phyloP scores from a whole-genome alignment of 768 basidiomycete species.

The Lactarius hengduanensis region DNA sequence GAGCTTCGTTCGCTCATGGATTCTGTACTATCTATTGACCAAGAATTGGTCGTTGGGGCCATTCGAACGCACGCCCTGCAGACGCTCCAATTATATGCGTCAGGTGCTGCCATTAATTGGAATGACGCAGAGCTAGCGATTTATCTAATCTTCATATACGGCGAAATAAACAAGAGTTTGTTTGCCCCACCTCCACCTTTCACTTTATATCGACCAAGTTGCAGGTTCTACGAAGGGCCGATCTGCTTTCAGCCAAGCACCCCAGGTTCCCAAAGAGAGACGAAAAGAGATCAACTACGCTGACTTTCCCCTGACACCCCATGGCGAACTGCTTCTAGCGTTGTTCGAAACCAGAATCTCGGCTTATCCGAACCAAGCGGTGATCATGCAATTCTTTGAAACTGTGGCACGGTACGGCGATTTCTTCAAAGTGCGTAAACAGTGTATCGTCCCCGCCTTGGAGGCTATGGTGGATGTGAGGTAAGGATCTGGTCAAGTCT shows the following conservation, averaged over 20 bases:
- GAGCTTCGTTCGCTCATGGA: conserved; percentile 86
- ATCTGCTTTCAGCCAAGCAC: conserved; percentile 80
- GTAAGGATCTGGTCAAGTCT: conserved; percentile 44
- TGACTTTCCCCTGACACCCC: conserved; percentile 79
- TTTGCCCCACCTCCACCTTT: not conserved
- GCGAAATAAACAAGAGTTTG: conserved; percentile 88
- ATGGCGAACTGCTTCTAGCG: conserved; percentile 85
- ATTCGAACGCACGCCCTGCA: conserved; percentile 70
- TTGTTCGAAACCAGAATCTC: conserved; percentile 83
- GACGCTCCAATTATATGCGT: conserved; percentile 70
- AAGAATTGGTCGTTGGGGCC: conserved; percentile 76
- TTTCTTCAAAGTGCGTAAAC: conserved; percentile 93
- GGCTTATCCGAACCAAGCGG: conserved; percentile 78
- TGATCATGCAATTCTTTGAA: conserved; percentile 91
- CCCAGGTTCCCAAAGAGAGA: conserved; percentile 64
- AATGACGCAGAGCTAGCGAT: conserved; percentile 90
- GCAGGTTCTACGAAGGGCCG: conserved; percentile 76
- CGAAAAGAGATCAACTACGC: conserved; percentile 69
- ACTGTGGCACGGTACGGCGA: conserved; percentile 89
- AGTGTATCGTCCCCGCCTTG: conserved; percentile 82
- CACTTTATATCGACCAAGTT: not conserved
- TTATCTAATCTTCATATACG: conserved; percentile 92
- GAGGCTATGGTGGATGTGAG: conserved; percentile 83
- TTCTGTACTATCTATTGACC: conserved; percentile 81
- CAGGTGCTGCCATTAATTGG: conserved; percentile 72